Percentiles rank a stretch among this genome's conserved stretches.
Evolutionary conservation across 495 filamentous ascomycete genomes (phyloP).

Genomic region (Bryoglossum gracile): DNA sequence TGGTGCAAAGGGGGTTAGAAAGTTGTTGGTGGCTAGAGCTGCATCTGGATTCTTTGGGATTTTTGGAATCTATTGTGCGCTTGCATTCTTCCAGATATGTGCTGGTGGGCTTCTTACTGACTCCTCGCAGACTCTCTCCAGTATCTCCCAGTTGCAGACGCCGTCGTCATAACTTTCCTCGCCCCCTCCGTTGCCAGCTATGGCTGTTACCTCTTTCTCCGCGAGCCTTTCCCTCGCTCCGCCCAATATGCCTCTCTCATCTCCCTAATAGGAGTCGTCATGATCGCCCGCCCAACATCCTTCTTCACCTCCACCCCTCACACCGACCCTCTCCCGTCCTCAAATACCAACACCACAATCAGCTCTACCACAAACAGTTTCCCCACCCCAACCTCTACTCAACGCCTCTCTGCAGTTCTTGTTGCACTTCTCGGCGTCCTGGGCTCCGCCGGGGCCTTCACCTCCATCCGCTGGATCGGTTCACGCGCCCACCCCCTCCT

Average conservation of each 20-base stretch:
- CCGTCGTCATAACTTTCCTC: slow-evolving; percentile 89
- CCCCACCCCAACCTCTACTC: slow-evolving; percentile 44
- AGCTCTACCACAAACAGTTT: slow-evolving; percentile 27
- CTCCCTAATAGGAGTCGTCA: slow-evolving; percentile 71
- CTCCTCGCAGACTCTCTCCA: slow-evolving; percentile 58
- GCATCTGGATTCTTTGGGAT: slow-evolving; percentile 81
- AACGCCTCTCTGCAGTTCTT: slow-evolving; percentile 66
- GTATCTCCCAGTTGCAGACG: slow-evolving; percentile 84
- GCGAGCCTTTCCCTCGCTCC: slow-evolving; percentile 69
- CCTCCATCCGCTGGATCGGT: slow-evolving; percentile 78
- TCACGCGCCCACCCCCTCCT: slow-evolving; percentile 77
- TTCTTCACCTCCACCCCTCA: slow-evolving; percentile 36
- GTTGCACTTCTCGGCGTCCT: slow-evolving; percentile 74
- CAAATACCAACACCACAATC: slow-evolving; percentile 9
- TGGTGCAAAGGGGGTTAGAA: slow-evolving; percentile 56
- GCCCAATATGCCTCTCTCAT: slow-evolving; percentile 72
- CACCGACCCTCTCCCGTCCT: slow-evolving; percentile 26
- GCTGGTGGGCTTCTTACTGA: no score
- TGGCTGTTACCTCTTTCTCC: slow-evolving; percentile 66
- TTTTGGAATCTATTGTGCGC: slow-evolving; percentile 55
- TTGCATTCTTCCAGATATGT: slow-evolving; percentile 28
- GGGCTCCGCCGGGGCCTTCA: slow-evolving; percentile 70
- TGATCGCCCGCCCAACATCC: slow-evolving; percentile 72
- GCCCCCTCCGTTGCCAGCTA: slow-evolving; percentile 77
- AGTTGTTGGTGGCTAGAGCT: slow-evolving; percentile 62